Conservation (phyloP, 2,329 filamentous ascomycete species). For the Xylariaceae sp. region DNA sequence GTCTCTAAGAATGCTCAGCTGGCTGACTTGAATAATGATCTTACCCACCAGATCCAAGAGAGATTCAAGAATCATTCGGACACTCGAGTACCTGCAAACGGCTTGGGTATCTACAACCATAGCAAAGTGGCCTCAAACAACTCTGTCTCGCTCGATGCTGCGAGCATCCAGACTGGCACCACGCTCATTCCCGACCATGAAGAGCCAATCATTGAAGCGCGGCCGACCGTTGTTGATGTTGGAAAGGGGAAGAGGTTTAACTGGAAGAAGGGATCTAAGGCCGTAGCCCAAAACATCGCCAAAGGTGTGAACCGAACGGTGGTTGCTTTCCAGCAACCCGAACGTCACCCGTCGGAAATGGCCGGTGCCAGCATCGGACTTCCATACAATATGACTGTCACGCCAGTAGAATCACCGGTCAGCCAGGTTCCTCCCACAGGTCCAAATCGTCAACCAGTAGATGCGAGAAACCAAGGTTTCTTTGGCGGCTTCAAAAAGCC, state of each 20-base stretch:
- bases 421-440: conserved; percentile 28
- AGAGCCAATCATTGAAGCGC: conserved; percentile 63
- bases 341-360: conserved; percentile 50
- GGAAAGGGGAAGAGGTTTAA: conserved; percentile 97
- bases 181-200: conserved; percentile 62
- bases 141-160: conserved; percentile 47
- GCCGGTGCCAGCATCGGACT: conserved; percentile 62
- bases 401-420: conserved; percentile 48
- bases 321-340: conserved; percentile 60
- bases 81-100: conserved; percentile 47
- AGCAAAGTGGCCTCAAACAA: conserved; percentile 48
- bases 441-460: conserved; percentile 28
- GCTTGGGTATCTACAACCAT: conserved; percentile 55
- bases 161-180: conserved; percentile 53
- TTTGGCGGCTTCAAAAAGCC: conserved; percentile 56
- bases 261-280: conserved; percentile 96
- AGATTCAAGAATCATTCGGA: conserved; percentile 75
- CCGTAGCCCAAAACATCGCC: conserved; percentile 86
- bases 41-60: conserved; percentile 91
- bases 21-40: conserved; percentile 89
- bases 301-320: conserved; percentile 94
- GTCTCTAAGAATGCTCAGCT: conserved; percentile 93
- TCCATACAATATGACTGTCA: conserved; percentile 66
- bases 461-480: conserved; percentile 55
- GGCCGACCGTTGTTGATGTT: conserved; percentile 93